phyloP scores from a whole-genome alignment of 2,329 filamentous ascomycete genomes.

The Curvularia eragrostidis region DNA sequence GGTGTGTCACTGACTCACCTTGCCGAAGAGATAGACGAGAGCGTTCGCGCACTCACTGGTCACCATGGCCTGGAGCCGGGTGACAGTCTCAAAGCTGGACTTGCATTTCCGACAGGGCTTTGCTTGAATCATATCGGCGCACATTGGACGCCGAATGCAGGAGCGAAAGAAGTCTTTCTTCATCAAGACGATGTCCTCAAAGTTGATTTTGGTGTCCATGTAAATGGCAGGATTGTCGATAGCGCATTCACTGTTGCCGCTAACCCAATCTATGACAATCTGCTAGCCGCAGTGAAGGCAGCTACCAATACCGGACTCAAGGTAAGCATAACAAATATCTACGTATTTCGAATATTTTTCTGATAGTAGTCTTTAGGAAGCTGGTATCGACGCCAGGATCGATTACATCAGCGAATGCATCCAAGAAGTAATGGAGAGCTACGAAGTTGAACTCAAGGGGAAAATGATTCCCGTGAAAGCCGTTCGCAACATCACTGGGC shows the following conservation, averaged over 20 bases:
- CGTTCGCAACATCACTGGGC: slow-evolving; percentile 86
- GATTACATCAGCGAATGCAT: slow-evolving; percentile 83
- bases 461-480: slow-evolving; percentile 79
- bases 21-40: slow-evolving; percentile 81
- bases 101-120: slow-evolving; percentile 85
- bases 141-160: slow-evolving; percentile 84
- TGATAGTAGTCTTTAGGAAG: slow-evolving; percentile 62
- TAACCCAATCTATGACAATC: slow-evolving; percentile 70
- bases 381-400: slow-evolving; percentile 88
- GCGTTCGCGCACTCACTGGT: slow-evolving; percentile 75
- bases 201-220: slow-evolving; percentile 73
- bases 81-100: slow-evolving; percentile 76
- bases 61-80: slow-evolving; percentile 78
- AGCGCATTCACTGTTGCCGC: slow-evolving; percentile 73
- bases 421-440: slow-evolving; percentile 91
- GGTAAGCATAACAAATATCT: slow-evolving; percentile 51
- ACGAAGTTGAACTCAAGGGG: slow-evolving; percentile 81
- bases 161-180: slow-evolving; percentile 78
- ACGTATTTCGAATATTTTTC: background rate
- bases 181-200: slow-evolving; percentile 76
- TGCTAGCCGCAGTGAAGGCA: slow-evolving; percentile 69
- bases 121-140: slow-evolving; percentile 83
- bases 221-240: slow-evolving; percentile 74
- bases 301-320: slow-evolving; percentile 77
- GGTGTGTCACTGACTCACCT: slow-evolving; percentile 79